phyloP scores from a whole-genome alignment of 2,329 filamentous ascomycete genomes.

The Juglanconis sp. region DNA sequence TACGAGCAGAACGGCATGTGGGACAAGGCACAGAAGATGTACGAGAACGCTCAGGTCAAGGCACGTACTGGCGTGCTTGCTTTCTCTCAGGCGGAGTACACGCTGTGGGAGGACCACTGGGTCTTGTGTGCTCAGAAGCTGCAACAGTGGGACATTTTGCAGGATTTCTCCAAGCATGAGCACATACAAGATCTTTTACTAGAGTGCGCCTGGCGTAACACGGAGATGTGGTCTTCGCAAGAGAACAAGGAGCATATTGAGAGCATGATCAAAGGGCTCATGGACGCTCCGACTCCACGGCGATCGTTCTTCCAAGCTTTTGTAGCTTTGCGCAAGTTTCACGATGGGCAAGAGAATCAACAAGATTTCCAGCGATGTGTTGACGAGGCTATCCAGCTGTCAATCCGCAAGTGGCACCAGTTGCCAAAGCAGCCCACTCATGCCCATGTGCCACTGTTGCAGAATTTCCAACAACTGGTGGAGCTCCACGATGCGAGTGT shows the following conservation, averaged over 20 bases:
- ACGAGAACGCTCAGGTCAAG: constrained; percentile 95
- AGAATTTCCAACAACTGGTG: constrained; percentile 97
- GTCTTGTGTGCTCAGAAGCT: constrained; percentile 95
- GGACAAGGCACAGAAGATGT: constrained; percentile 97
- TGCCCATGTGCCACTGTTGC: constrained; percentile 88
- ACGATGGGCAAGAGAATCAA: constrained; percentile 78
- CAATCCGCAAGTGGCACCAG: constrained; percentile 98
- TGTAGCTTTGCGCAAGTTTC: constrained; percentile 91
- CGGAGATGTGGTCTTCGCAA: constrained; percentile 88
- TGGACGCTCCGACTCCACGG: constrained; percentile 92
- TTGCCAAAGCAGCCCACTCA: constrained; percentile 91
- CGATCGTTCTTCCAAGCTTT: constrained; percentile 98
- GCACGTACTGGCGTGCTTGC: constrained; percentile 93
- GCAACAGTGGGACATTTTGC: constrained; percentile 97
- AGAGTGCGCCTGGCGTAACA: constrained; percentile 92
- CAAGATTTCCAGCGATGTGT: constrained; percentile 85
- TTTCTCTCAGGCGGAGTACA: constrained; percentile 95
- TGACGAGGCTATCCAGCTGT: constrained; percentile 95
- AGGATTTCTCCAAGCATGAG: constrained; percentile 97
- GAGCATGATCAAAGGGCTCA: constrained; percentile 91
- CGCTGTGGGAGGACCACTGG: constrained; percentile 99
- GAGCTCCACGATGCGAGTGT: constrained; percentile 97
- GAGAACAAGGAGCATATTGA: constrained; percentile 88
- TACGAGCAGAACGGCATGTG: constrained; percentile 99
- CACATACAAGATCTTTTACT: constrained; percentile 95